Base-by-base conservation (phyloP, 2,329 filamentous ascomycete genomes). In the Hypoxylon sp. region DNA sequence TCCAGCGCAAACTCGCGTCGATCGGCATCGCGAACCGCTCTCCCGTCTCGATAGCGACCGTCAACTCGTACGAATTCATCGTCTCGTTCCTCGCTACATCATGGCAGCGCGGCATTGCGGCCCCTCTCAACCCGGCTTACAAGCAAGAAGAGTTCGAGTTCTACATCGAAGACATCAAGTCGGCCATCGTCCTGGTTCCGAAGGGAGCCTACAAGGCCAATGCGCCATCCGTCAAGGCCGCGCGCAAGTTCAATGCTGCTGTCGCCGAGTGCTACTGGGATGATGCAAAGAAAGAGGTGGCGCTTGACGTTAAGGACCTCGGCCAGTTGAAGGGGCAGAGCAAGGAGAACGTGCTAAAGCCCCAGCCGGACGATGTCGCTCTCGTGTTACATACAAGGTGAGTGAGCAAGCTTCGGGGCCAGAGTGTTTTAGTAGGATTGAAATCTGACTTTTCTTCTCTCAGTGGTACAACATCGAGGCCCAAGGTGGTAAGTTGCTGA, bases 91-190 rank as follows among this genome's bases (percentile, higher is more conserved):
- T 96, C 40, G 91, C 91, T n/a, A 83, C 87, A 15, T 86, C 90
- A n/a, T 92, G 88, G 86, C 91, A 95, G 78, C 84, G 92, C 68
- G 90, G 82, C 24, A 88, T 95, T 66, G 91, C 91, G 6, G 92
- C 92, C 2, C 92, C 91, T n/a, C 79, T 96, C 64, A 96, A 96
- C 74, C 87, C 91, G 35, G 88, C 88, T 40, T 96, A 96, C 80
- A 96, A 93, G 78, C 90, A 95, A 75, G 88, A 88, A 55, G 91
- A 96, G 74, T 95, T 94, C 73, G 91, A 95, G 73, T 96, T 96
- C 76, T 96, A 95, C 75, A 94, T 96, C 69, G 88, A 92, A 64
- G 91, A 96, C 72, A 81, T 96, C 67, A 90, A 88, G 71, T 94
- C 91, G 4, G 88, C 88, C 27, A 79, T 96, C 57, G 84, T 92